Percentiles rank a stretch among this genome's conserved stretches.
These are phyloP conservation scores for Leccinellum rugosiceps DNA, from an alignment of 768 basidiomycete species.

Conservation along the genomic window DNA sequence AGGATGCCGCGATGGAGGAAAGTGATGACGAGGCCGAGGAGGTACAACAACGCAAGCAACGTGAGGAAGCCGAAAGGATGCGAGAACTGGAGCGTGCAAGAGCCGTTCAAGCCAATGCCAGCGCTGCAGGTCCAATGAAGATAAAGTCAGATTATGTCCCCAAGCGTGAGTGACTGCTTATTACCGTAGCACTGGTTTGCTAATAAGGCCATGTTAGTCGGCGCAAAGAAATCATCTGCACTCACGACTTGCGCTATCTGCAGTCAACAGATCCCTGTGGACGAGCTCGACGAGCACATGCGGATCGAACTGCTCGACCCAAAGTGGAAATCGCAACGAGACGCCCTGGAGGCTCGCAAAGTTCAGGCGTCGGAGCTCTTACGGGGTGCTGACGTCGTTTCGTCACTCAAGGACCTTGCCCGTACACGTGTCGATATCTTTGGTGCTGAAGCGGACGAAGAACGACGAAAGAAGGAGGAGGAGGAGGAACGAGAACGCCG, in stretches of 20 bases:
- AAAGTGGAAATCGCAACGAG: conserved; percentile 95
- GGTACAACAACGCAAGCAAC: conserved; percentile 53
- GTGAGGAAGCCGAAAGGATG: conserved; percentile 64
- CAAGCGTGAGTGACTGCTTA: conserved; percentile 59
- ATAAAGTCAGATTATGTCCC: conserved; percentile 96
- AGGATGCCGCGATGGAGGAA: conserved; percentile 72
- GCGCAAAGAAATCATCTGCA: conserved; percentile 55
- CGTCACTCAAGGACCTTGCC: conserved; percentile 90
- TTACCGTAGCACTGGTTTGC: conserved; percentile 1
- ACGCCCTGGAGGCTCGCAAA: conserved; percentile 83
- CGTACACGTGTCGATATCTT: conserved; percentile 97
- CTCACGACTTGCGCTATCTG: conserved; percentile 91
- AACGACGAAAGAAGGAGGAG: conserved; percentile 80
- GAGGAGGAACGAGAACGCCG: conserved; percentile 78
- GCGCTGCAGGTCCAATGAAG: conserved; percentile 81
- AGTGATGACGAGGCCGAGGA: conserved; percentile 82
- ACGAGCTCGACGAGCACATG: conserved; percentile 96
- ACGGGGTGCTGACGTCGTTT: conserved; percentile 89
- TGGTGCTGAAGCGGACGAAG: conserved; percentile 91
- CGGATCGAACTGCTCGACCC: conserved; percentile 97
- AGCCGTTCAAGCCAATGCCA: conserved; percentile 77
- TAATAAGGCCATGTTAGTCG: conserved; percentile 45
- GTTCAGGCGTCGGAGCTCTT: conserved; percentile 85
- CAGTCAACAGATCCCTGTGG: conserved; percentile 93
- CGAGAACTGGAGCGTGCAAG: conserved; percentile 73